Base-by-base conservation (phyloP, 2,329 filamentous ascomycete species). In the Graphilbum fragrans region DNA sequence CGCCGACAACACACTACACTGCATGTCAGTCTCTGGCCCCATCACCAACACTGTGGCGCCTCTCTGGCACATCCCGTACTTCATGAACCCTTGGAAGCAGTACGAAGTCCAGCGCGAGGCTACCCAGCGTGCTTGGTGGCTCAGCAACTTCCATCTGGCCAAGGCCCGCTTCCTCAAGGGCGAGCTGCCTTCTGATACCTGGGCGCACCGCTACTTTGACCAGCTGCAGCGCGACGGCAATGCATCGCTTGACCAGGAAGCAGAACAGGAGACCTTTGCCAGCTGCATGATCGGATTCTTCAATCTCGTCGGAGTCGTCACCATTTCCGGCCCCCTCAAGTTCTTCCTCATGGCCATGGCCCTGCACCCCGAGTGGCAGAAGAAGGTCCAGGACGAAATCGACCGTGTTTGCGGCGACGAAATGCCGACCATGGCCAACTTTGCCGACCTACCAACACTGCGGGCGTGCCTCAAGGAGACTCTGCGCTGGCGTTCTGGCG, bases 401-500 rank as follows among this genome's bases (percentile, higher is more conserved):
- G 74, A 78, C 47, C 55, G 62, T 9, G 68, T 75, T 1, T 72
- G 69, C 41, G 70, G 70, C 16, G 63, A 70, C 44, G 62, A 67
- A 18, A 62, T 75, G 58, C 72, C 73, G 0, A 66, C 57, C 14
- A 62, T 69, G 27, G 57, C 59, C 8, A 70, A 77, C 49, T 67
- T 65, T 48, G 56, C 66, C 2, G 55, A 65, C 16, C 55, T 77
- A 18, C 72, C 73, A 1, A 70, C 62, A 0, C 62, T 76, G 10
- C 60, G 72, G 16, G 72, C 72, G 2, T 70, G 70, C 34, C 56
- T 77, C 21, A 74, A 77, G 54, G 74, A 78, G 55, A 71, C 69
- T 14, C 53, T 74, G n/a, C 59, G 73, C 35, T 77, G 72, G 72
- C 60, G 70, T 39, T 73, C 72, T 5, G 65, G 70, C 29, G 69